Evolutionary conservation across 257 asterid genomes (phyloP).

Genomic region (Capsicum baccatum): DNA sequence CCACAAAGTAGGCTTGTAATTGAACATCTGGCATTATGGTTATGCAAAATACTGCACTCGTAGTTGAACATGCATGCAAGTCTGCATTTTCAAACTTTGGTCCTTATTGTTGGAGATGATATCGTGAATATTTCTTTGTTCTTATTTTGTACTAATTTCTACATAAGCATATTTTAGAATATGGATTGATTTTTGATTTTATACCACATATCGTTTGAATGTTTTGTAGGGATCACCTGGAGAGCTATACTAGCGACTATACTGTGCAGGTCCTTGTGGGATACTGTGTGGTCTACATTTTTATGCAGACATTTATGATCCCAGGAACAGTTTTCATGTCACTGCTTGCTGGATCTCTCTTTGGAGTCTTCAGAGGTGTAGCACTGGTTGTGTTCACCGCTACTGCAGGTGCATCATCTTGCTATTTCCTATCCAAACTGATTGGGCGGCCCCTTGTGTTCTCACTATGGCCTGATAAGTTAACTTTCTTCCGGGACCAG

Average conservation of each 20-base stretch:
- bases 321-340: slow-evolving; percentile 98
- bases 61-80: slow-evolving; percentile 14
- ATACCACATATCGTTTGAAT: not conserved
- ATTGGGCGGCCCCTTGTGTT: slow-evolving; percentile 92
- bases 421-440: slow-evolving; percentile 82
- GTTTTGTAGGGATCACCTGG: slow-evolving; percentile 75
- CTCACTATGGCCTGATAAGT: slow-evolving; percentile 95
- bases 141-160: not conserved
- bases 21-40: not conserved
- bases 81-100: not conserved
- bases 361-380: slow-evolving; percentile 87
- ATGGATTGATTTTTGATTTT: not conserved
- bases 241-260: slow-evolving; percentile 92
- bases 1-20: not conserved
- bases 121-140: slow-evolving; percentile 15
- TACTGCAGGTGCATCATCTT: slow-evolving; percentile 94
- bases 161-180: not conserved
- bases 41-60: not conserved
- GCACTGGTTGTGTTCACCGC: slow-evolving; percentile 92
- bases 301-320: slow-evolving; percentile 99
- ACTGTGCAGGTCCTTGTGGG: slow-evolving; percentile 89
- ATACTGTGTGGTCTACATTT: slow-evolving; percentile 84
- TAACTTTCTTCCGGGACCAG: slow-evolving; percentile 83
- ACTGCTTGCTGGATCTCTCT: slow-evolving; percentile 90
- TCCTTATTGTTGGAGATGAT: not conserved